These are phyloP conservation scores for Nasturtium officinale DNA, from an alignment of 345 rosid species.

Conservation along the genomic window DNA sequence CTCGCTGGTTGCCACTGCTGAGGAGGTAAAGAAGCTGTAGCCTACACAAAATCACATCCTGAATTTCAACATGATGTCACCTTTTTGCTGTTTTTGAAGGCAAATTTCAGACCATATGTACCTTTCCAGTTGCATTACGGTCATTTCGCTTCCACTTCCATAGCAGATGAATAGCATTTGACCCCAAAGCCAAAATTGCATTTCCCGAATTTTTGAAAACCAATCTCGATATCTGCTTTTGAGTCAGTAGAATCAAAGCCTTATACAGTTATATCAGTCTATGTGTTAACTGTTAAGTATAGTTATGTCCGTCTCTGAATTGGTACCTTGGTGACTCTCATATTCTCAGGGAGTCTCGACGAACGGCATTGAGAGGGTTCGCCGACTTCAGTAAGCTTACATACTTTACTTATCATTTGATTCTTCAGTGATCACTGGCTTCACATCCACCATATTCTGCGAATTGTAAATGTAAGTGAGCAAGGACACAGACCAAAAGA, in stretches of 20 bases:
- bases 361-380: constrained; percentile 93
- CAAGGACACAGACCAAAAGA: not conserved
- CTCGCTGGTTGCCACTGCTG: constrained; percentile 89
- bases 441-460: constrained; percentile 80
- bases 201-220: constrained; percentile 93
- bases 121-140: constrained; percentile 88
- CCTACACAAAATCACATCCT: constrained; percentile 51
- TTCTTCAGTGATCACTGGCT: constrained; percentile 88
- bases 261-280: constrained; percentile 9
- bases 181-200: constrained; percentile 91
- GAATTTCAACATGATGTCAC: not conserved
- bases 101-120: constrained; percentile 32
- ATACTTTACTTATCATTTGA: constrained; percentile 86
- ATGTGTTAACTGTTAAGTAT: too few relatives aligned
- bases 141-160: constrained; percentile 99
- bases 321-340: constrained; percentile 81
- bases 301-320: too few relatives aligned
- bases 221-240: constrained; percentile 85
- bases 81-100: not conserved
- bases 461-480: constrained; percentile 44
- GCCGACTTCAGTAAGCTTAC: constrained; percentile 91
- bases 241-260: constrained; percentile 35
- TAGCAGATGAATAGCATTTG: constrained; percentile 88
- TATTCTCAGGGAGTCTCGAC: constrained; percentile 83
- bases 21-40: constrained; percentile 74